Evolutionary conservation across 2,329 filamentous ascomycete species (phyloP).

Genomic region (Lomentospora prolificans): DNA sequence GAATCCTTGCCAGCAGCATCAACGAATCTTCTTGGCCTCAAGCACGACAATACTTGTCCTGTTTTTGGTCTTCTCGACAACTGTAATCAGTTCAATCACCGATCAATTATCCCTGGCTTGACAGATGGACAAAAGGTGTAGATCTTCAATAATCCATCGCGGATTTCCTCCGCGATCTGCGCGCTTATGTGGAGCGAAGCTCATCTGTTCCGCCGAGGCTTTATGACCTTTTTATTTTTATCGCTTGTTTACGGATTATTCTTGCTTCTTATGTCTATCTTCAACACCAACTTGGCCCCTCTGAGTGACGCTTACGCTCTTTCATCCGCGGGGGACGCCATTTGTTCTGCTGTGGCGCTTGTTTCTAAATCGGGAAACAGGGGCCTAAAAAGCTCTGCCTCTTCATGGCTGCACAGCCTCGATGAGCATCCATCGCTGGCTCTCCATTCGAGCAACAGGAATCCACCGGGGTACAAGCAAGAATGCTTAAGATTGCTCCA

Average conservation of each 20-base stretch:
- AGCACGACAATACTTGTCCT: background rate
- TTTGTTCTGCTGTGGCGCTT: background rate
- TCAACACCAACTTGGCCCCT: too few species aligned
- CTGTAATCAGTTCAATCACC: too few species aligned
- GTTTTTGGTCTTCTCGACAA: background rate
- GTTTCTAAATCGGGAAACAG: conserved; percentile 1
- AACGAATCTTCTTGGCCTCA: background rate
- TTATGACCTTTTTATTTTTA: background rate
- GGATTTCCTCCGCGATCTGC: background rate
- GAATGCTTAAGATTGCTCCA: too few species aligned
- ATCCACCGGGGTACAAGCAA: too few species aligned
- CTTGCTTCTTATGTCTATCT: too few species aligned
- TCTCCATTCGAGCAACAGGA: too few species aligned
- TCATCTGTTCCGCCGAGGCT: background rate
- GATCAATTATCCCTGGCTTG: too few species aligned
- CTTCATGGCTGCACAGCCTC: background rate
- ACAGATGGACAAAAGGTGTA: too few species aligned
- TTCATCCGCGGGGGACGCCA: background rate
- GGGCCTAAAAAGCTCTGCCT: background rate
- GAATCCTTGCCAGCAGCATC: too few species aligned
- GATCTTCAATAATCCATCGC: background rate
- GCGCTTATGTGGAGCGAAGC: background rate
- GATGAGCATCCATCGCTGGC: too few species aligned
- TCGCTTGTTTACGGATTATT: background rate
- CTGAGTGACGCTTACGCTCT: background rate